Percentiles rank a stretch among this genome's conserved stretches.
Evolutionary conservation across 2,329 filamentous ascomycete genomes (phyloP).

Genomic region (Aspergillus sp.): DNA sequence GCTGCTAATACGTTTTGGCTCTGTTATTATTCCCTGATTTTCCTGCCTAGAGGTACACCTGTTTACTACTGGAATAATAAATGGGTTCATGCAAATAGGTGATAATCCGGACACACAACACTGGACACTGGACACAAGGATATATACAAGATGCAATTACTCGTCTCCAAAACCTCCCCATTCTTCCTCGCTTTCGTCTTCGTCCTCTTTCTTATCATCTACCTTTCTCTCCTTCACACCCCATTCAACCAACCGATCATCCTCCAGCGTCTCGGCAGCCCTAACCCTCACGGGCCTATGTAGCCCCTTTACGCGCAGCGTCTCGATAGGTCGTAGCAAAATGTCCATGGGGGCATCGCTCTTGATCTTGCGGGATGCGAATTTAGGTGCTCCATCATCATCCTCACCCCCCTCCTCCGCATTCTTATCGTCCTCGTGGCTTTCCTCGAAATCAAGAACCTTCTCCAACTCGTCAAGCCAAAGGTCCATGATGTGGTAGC

Average conservation of each 20-base stretch:
- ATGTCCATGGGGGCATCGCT: slow-evolving; percentile 32
- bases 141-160: background rate
- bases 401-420: slow-evolving; percentile 20
- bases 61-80: no score
- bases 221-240: slow-evolving; percentile 32
- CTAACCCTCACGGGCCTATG: slow-evolving; percentile 65
- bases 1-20: background rate
- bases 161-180: slow-evolving; percentile 59
- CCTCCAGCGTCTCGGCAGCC: slow-evolving; percentile 61
- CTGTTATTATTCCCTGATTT: no score
- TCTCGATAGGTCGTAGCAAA: slow-evolving; percentile 39
- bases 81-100: no score
- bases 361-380: slow-evolving; percentile 23
- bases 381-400: background rate
- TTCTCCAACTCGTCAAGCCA: slow-evolving; percentile 85
- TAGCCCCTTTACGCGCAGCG: slow-evolving; percentile 44
- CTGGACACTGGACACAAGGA: background rate
- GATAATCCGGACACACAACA: no score
- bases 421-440: slow-evolving; percentile 26
- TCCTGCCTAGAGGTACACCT: no score
- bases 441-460: slow-evolving; percentile 43
- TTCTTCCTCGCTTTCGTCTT: slow-evolving; percentile 46
- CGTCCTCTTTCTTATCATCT: slow-evolving; percentile 33
- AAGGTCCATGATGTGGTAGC: slow-evolving; percentile 81
- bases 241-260: slow-evolving; percentile 65